Base-by-base conservation (phyloP, 805 yeast species). In the Tetrapisispora phaffii region DNA sequence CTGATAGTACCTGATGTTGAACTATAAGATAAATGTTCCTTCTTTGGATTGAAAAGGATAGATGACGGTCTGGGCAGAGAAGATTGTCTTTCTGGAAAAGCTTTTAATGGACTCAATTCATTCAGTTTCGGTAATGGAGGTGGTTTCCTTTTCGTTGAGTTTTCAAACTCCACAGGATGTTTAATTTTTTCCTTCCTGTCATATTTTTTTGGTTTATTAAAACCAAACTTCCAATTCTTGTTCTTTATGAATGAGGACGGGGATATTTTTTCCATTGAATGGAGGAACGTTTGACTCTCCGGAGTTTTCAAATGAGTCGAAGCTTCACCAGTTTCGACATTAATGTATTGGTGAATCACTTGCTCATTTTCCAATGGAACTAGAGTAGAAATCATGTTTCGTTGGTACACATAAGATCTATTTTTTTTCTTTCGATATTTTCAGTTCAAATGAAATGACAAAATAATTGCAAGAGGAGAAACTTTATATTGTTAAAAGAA, bases 11-110 rank as follows among this genome's bases (percentile, higher is more conserved):
- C 4, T 4, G 39, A 22, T 23, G 22, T 15, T 13, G 21, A 7
- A 34, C 29, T 36, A 23, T 7, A 22, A 7, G 39, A 22, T 15
- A 22, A 23, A 8, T 8, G 7, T 5, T 36, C 39, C 12, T 36
- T 16, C 21, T 16, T 10, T 20, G 20, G 44, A 3, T 16, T 21
- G 16, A 28, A 43, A 22, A 37, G n/a, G 2, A 37, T 28, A 16
- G 54, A 47, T 3, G 44, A 44, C 2, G 64, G 61, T 32, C 58
- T 53, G 17, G 65, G 65, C 19, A 60, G 48, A 10, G 65, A 59
- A 7, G 62, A 50, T 3, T 56, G 53, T 31, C 65, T 48, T 12
- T 49, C 44, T 3, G 63, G 60, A 39, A 48, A 47, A 12, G 20
- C 37, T 9, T 28, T 8, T 17, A 19, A 5, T 9, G 12, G 31